phyloP scores from a whole-genome alignment of 306 rosid species.

The Cucurbita maxima region DNA sequence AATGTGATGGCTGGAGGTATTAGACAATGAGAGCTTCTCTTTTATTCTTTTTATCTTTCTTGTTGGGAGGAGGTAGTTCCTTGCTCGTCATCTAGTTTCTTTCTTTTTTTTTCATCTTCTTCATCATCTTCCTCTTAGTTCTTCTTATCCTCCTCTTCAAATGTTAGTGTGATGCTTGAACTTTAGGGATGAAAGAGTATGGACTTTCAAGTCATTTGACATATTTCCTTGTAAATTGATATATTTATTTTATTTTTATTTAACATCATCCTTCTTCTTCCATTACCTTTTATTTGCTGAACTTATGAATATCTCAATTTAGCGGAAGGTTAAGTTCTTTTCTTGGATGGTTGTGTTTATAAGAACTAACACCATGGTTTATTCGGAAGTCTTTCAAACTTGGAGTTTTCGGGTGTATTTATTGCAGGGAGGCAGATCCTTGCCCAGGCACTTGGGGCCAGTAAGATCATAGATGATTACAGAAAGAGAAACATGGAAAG shows the following conservation, averaged over 20 bases:
- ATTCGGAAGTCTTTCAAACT: too few relatives aligned
- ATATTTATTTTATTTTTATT: neutral
- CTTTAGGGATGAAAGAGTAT: neutral
- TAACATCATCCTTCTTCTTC: neutral
- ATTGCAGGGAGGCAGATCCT: too few relatives aligned
- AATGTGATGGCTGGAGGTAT: neutral
- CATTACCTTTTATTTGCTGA: neutral
- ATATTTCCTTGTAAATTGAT: neutral
- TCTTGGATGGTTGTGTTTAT: neutral
- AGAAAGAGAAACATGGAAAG: too few relatives aligned
- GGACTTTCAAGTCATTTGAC: neutral
- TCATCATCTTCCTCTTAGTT: neutral
- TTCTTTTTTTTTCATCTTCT: neutral
- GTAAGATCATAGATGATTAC: too few relatives aligned
- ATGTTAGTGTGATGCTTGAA: neutral
- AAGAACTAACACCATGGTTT: too few relatives aligned
- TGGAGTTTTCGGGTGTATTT: too few relatives aligned
- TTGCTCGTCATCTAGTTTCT: neutral
- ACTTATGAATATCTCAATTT: neutral
- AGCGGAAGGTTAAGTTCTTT: neutral
- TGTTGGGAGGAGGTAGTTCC: neutral
- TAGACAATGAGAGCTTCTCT: neutral
- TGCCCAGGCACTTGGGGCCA: too few relatives aligned
- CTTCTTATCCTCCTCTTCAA: neutral
- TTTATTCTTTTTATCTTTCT: neutral